Evolutionary conservation across 2,329 filamentous ascomycete genomes (phyloP).

Genomic region (Venturia effusa): DNA sequence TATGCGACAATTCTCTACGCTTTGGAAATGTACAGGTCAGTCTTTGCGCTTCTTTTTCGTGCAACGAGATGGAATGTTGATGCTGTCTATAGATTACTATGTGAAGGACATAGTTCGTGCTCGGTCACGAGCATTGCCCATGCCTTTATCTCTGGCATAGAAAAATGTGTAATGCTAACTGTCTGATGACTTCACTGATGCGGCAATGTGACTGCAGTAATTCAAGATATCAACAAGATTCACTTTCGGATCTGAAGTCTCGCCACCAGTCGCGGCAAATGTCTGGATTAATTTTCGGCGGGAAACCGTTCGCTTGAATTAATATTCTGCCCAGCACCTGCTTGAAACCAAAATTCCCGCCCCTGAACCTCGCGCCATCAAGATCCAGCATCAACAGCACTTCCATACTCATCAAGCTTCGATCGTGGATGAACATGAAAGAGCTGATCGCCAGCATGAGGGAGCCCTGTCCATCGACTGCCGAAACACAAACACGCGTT

Average conservation of each 20-base stretch:
- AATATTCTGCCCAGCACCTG: neutral
- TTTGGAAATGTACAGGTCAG: constrained; percentile 6
- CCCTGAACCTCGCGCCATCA: neutral
- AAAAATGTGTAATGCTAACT: neutral
- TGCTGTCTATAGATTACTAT: neutral
- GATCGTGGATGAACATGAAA: neutral
- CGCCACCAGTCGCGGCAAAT: too few species aligned
- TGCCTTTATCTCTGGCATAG: constrained; percentile 3
- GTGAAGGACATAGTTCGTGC: constrained; percentile 7
- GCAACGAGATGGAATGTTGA: neutral
- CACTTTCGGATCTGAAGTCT: too few species aligned
- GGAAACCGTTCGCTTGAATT: neutral
- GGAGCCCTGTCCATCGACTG: neutral
- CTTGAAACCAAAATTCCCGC: neutral
- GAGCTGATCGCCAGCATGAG: neutral
- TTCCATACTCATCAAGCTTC: neutral
- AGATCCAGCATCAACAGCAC: neutral
- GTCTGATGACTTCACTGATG: neutral
- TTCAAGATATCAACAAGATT: too few species aligned
- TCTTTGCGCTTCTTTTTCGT: neutral
- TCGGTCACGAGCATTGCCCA: constrained; percentile 4
- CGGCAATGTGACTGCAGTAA: neutral
- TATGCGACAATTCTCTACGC: constrained; percentile 5
- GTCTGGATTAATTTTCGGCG: too few species aligned
- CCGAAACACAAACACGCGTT: neutral